These are phyloP conservation scores for Umbellularia californica DNA, from an alignment of 164 flowering plant species.

Conservation along the genomic window DNA sequence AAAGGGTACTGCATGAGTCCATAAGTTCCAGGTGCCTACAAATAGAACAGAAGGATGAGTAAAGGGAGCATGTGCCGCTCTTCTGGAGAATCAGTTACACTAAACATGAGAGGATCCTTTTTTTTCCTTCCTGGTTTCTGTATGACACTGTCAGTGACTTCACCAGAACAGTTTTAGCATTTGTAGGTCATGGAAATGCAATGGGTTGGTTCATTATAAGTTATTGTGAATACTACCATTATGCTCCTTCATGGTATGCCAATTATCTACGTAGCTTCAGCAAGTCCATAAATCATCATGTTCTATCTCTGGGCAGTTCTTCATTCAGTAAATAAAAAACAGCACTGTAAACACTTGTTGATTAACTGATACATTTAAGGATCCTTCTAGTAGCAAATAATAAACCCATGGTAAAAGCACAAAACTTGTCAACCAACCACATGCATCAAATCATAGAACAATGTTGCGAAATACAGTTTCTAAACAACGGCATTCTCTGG, in stretches of 20 bases:
- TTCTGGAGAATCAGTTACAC: background rate
- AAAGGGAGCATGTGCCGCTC: background rate
- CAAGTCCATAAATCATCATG: background rate
- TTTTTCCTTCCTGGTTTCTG: background rate
- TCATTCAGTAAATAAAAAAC: background rate
- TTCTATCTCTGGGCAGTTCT: background rate
- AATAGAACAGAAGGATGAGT: background rate
- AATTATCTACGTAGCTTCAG: background rate
- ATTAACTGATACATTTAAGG: background rate
- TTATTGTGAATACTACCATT: no score
- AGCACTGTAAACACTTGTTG: background rate
- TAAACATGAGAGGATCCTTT: background rate
- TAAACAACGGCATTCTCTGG: background rate
- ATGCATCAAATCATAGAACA: background rate
- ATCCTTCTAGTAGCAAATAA: background rate
- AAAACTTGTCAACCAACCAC: background rate
- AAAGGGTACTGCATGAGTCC: constrained; percentile 84
- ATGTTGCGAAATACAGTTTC: background rate
- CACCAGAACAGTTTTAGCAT: background rate
- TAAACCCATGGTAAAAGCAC: background rate
- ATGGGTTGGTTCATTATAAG: background rate
- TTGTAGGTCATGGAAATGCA: background rate
- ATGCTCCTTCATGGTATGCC: no score
- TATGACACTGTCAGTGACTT: background rate
- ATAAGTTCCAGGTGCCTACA: constrained; percentile 82